These are phyloP conservation scores for Cyclotella atomus DNA, from an alignment of 108 stramenopile species.

Conservation along the genomic window DNA sequence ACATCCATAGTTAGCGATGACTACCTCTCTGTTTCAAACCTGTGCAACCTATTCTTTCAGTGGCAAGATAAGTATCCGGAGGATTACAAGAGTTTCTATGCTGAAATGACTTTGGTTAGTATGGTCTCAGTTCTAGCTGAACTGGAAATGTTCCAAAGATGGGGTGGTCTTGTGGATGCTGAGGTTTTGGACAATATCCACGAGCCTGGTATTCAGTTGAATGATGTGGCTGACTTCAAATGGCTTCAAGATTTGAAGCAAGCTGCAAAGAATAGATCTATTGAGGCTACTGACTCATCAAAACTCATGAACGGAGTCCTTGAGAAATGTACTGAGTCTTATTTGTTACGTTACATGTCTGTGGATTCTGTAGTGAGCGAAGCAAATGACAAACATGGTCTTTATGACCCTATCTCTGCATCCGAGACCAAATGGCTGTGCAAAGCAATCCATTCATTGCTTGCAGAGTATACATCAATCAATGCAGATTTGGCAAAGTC, in stretches of 20 bases:
- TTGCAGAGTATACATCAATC: conserved; percentile 2
- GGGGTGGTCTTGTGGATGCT: conserved; percentile 35
- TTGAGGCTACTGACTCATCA: background rate
- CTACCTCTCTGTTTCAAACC: conserved; percentile 52
- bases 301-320: conserved; percentile 20
- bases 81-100: conserved; percentile 76
- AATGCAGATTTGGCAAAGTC: background rate
- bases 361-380: conserved; percentile 15
- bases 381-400: conserved; percentile 4
- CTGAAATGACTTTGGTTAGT: conserved; percentile 69
- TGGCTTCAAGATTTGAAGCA: conserved; percentile 35
- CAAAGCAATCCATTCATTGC: conserved; percentile 21
- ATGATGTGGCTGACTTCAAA: conserved; percentile 23
- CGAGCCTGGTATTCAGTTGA: background rate
- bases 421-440: conserved; percentile 36
- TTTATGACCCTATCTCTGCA: conserved; percentile 43
- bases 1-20: conserved; percentile 65
- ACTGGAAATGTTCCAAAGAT: conserved; percentile 60
- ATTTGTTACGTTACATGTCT: conserved; percentile 19
- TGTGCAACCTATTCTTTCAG: conserved; percentile 53
- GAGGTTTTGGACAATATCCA: background rate
- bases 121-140: conserved; percentile 63
- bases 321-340: conserved; percentile 17
- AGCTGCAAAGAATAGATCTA: background rate
- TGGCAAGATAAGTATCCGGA: conserved; percentile 66